Evolutionary conservation across 2,329 filamentous ascomycete species (phyloP).

Genomic region (Claviceps africana): DNA sequence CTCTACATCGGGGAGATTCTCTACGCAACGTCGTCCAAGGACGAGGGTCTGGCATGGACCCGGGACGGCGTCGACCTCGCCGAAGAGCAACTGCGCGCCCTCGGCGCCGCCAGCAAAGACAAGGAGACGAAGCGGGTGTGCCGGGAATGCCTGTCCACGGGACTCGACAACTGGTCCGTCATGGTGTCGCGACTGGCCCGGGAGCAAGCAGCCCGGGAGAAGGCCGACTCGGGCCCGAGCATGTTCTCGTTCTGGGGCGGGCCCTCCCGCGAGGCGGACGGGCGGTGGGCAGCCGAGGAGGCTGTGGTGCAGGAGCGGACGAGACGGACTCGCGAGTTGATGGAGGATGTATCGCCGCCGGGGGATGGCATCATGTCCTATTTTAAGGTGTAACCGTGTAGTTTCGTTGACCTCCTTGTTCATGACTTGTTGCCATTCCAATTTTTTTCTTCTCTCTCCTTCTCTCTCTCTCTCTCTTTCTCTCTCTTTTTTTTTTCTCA

Average conservation of each 20-base stretch:
- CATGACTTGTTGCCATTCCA: too few species aligned
- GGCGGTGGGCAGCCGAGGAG: slow-evolving; percentile 41
- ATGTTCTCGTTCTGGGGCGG: slow-evolving; percentile 25
- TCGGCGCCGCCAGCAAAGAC: slow-evolving; percentile 17
- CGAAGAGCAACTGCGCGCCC: slow-evolving; percentile 47
- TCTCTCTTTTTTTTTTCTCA: neutral
- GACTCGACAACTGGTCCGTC: slow-evolving; percentile 65
- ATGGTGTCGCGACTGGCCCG: slow-evolving; percentile 59
- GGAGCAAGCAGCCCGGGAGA: slow-evolving; percentile 29
- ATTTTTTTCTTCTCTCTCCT: too few species aligned
- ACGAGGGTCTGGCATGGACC: slow-evolving; percentile 77
- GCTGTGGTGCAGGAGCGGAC: slow-evolving; percentile 38
- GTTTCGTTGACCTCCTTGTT: too few species aligned
- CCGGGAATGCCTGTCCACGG: slow-evolving; percentile 61
- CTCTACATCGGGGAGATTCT: slow-evolving; percentile 91
- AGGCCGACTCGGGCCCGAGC: slow-evolving; percentile 17
- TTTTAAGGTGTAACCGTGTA: slow-evolving; percentile 19
- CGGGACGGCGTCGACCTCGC: slow-evolving; percentile 73
- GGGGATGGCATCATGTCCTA: slow-evolving; percentile 19
- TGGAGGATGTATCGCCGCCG: slow-evolving; percentile 33
- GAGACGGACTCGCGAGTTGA: slow-evolving; percentile 34
- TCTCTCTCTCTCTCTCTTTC: too few species aligned
- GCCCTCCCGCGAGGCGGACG: slow-evolving; percentile 21
- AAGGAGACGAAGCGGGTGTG: slow-evolving; percentile 40
- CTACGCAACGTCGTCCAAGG: slow-evolving; percentile 46